These are phyloP conservation scores for Sinapis alba DNA, from an alignment of 441 rosid species.

Conservation along the genomic window DNA sequence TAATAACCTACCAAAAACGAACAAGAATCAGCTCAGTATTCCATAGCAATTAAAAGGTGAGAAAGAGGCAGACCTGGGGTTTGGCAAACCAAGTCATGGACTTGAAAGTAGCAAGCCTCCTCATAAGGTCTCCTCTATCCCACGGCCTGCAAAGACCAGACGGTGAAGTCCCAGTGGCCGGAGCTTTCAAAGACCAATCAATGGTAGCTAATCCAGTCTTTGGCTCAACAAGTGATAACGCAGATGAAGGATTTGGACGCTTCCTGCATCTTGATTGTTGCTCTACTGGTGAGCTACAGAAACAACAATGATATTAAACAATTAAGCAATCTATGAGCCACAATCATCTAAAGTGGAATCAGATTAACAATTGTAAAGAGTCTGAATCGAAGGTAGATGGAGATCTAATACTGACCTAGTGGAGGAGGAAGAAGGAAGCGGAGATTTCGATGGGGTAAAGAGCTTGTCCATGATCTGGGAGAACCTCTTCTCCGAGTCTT, in stretches of 20 bases:
- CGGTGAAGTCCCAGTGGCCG: slow-evolving; percentile 33
- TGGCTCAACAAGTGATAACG: slow-evolving; percentile 59
- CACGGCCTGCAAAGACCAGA: slow-evolving; percentile 84
- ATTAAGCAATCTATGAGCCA: not conserved
- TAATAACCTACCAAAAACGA: slow-evolving; percentile 62
- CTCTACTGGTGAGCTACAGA: slow-evolving; percentile 43
- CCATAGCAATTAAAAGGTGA: not conserved
- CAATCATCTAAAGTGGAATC: slow-evolving; percentile 1
- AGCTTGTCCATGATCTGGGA: slow-evolving; percentile 74
- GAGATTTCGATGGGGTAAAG: slow-evolving; percentile 51
- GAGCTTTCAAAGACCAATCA: slow-evolving; percentile 35
- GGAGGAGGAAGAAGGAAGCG: slow-evolving; percentile 44
- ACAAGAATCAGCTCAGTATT: not conserved
- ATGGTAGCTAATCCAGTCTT: slow-evolving; percentile 29
- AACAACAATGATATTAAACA: not conserved
- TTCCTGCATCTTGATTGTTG: slow-evolving; percentile 56
- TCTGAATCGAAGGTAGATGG: not conserved
- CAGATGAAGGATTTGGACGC: slow-evolving; percentile 55
- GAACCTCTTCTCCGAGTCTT: slow-evolving; percentile 68
- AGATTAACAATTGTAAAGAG: not conserved
- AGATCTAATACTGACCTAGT: slow-evolving; percentile 40
- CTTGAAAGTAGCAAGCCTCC: slow-evolving; percentile 47
- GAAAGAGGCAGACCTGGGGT: not conserved
- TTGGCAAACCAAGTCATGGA: not conserved
- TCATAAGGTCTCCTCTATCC: slow-evolving; percentile 91